Percentiles rank a stretch among this genome's conserved stretches.
These are phyloP conservation scores for Alternaria solani DNA, from an alignment of 2,329 filamentous ascomycete genomes.

Conservation along the genomic window DNA sequence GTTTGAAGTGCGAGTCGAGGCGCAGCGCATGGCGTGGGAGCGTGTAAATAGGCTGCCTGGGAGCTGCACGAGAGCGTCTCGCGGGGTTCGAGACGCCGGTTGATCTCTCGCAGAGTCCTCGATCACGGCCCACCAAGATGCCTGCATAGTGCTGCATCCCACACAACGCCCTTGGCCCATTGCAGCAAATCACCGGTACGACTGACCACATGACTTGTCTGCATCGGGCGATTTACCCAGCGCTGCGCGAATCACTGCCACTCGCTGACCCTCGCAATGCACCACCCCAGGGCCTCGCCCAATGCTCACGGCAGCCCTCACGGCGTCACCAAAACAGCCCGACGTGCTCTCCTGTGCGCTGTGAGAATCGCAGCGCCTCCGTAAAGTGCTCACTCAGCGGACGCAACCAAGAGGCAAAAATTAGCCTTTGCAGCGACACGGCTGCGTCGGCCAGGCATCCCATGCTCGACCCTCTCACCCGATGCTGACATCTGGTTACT, in stretches of 20 bases:
- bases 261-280: slow-evolving; percentile 19
- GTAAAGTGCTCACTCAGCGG: slow-evolving; percentile 13
- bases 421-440: slow-evolving; percentile 11
- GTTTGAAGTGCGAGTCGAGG: slow-evolving; percentile 26
- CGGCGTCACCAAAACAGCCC: neutral
- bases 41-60: slow-evolving; percentile 24
- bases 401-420: neutral
- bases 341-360: slow-evolving; percentile 16
- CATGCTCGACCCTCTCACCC: slow-evolving; percentile 2
- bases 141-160: slow-evolving; percentile 24
- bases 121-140: slow-evolving; percentile 33
- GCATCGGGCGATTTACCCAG: slow-evolving; percentile 19
- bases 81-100: slow-evolving; percentile 18
- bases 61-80: slow-evolving; percentile 12
- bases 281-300: slow-evolving; percentile 26
- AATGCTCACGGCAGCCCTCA: slow-evolving; percentile 22
- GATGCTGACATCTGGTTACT: slow-evolving; percentile 3
- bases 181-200: slow-evolving; percentile 29
- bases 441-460: slow-evolving; percentile 22
- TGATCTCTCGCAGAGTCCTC: slow-evolving; percentile 24
- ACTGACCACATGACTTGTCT: slow-evolving; percentile 30
- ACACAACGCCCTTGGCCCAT: slow-evolving; percentile 21
- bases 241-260: slow-evolving; percentile 22
- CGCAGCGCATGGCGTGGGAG: slow-evolving; percentile 37
- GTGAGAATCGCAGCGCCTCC: slow-evolving; percentile 4